A percentile compares a stretch with the other conserved stretches of the same genome.
Evolutionary conservation across 768 basidiomycete species (phyloP).

Genomic region (Leucosporidium yakuticum): DNA sequence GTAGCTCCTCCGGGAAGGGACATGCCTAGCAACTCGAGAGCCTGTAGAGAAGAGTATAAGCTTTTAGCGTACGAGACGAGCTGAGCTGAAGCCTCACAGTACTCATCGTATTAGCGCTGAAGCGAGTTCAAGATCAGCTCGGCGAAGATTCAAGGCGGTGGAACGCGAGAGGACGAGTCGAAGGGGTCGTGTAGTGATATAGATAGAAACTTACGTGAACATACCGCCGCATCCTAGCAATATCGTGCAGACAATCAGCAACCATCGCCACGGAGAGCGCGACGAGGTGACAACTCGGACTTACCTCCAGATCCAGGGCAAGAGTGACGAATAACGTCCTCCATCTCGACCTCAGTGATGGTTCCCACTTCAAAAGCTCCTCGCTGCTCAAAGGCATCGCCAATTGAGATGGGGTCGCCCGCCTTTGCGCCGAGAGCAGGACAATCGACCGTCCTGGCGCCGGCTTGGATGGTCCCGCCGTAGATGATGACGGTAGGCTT

Average conservation of each 20-base stretch:
- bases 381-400: conserved; percentile 64
- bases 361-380: conserved; percentile 47
- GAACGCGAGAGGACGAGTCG: no score
- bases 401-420: conserved; percentile 78
- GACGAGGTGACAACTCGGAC: no score
- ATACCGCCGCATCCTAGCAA: conserved; percentile 12
- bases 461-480: conserved; percentile 73
- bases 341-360: conserved; percentile 70
- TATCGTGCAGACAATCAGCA: no score
- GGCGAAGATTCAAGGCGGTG: no score
- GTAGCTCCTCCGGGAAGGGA: conserved; percentile 61
- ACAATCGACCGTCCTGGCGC: conserved; percentile 67
- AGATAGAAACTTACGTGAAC: conserved; percentile 41
- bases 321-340: conserved; percentile 77
- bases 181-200: no score
- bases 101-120: conserved; percentile 67
- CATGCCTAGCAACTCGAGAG: conserved; percentile 73
- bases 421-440: conserved; percentile 67
- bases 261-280: no score
- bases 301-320: conserved; percentile 81
- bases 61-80: no score
- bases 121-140: no score
- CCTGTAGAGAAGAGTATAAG: conserved; percentile 51
- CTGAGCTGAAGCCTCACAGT: no score
- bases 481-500: conserved; percentile 79